Percentiles rank a stretch among this genome's conserved stretches.
Conservation (phyloP, 768 basidiomycete genomes). For the Russula dissimulans region DNA sequence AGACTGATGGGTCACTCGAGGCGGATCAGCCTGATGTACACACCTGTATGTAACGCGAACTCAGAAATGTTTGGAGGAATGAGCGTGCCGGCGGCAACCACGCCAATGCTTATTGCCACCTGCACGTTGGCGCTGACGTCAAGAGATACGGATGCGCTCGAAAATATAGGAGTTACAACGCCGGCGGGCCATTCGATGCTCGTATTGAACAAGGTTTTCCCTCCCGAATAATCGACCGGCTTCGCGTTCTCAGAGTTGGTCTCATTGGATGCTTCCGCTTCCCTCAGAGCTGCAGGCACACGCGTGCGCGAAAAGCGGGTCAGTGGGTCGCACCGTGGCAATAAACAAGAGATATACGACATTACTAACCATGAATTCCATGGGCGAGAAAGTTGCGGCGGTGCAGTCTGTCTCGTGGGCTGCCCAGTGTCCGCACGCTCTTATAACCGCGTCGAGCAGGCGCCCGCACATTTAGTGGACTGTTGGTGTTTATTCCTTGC, state of each 20-base stretch:
- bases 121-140: not conserved
- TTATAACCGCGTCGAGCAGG: not conserved
- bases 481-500: not conserved
- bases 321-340: not conserved
- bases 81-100: conserved; percentile 1
- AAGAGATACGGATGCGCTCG: not conserved
- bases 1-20: conserved; percentile 19
- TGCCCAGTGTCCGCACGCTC: not conserved
- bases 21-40: not conserved
- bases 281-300: not conserved
- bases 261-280: not conserved
- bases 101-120: not conserved
- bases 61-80: conserved; percentile 1
- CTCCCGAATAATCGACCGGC: not conserved
- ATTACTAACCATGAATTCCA: not conserved
- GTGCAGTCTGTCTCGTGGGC: not conserved
- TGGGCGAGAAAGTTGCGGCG: not conserved
- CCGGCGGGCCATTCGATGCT: not conserved
- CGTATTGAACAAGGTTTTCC: not conserved
- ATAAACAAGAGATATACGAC: not conserved
- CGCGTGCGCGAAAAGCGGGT: not conserved
- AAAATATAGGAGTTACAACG: not conserved
- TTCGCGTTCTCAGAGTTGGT: not conserved
- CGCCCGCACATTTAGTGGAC: too few species aligned
- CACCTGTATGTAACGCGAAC: conserved; percentile 4